phyloP scores from a whole-genome alignment of 768 basidiomycete genomes.

The Pisolithus microcarpus region DNA sequence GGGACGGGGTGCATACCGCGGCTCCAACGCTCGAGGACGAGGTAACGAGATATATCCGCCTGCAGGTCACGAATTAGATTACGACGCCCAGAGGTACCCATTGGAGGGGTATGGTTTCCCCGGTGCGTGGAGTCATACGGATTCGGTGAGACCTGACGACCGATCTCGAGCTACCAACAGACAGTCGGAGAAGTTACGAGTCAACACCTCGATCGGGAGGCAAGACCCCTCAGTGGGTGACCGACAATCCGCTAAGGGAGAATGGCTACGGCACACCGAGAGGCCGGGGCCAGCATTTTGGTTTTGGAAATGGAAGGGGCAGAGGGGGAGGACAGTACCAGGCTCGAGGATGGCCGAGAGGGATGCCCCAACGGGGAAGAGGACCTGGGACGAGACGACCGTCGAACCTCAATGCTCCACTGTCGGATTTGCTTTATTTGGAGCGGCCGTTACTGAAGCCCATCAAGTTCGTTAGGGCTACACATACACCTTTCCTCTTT shows the following conservation, averaged over 20 bases:
- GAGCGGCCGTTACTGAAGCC: slow-evolving; percentile 62
- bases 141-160: neutral
- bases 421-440: slow-evolving; percentile 49
- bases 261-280: neutral
- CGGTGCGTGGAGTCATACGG: neutral
- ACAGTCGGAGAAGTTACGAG: neutral
- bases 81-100: slow-evolving; percentile 20
- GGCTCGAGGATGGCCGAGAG: neutral
- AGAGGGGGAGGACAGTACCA: neutral
- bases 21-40: neutral
- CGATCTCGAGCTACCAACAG: slow-evolving; percentile 8
- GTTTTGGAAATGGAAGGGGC: slow-evolving; percentile 3
- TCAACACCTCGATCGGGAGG: slow-evolving; percentile 4
- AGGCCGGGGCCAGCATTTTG: neutral
- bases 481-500: slow-evolving; percentile 46
- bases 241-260: slow-evolving; percentile 4
- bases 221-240: slow-evolving; percentile 12
- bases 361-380: neutral
- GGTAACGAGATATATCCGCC: slow-evolving; percentile 13
- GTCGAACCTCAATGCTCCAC: slow-evolving; percentile 31
- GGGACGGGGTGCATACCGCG: slow-evolving; percentile 11
- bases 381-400: neutral
- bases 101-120: slow-evolving; percentile 12
- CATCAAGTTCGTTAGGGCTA: slow-evolving; percentile 60
- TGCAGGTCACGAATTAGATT: slow-evolving; percentile 15